Base-by-base conservation (phyloP, 2,329 filamentous ascomycete species). In the Hymenoscyphus infarciens region DNA sequence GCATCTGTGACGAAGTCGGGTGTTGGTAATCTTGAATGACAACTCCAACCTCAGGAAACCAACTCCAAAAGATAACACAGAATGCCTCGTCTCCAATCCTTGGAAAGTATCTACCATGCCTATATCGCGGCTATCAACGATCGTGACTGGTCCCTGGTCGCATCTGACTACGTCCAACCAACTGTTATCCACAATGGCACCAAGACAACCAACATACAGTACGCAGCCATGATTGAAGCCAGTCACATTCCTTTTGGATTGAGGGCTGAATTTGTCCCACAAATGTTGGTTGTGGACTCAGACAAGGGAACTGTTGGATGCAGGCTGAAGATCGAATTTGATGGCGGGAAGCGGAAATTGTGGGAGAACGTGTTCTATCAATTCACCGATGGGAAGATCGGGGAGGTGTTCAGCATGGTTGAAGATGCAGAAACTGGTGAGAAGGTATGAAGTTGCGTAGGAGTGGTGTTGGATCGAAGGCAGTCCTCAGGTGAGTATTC, bases 151-250 rank as follows among this genome's bases (percentile, higher is more conserved):
- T 49, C 42, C 42, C 19, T 25, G 6, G 42, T 49, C 42, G 42
- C 42, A 22, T 49, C 42, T 49, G 42, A 22, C 42, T 49, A 49
- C 42, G n/a, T 3, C 42, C 42, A 49, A 49, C 42, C 42, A 49
- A 49, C n/a, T 49, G 42, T 49, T 19, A 49, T 19, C 19, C 42
- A 25, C 42, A 49, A 49, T 15, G 42, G 42, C 19, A 49, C 42
- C n/a, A 49, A 49, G 42, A 49, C n/a, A 49, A 49, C 42, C 42
- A 22, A 49, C 42, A 49, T 49, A 19, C n/a, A 49, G 42, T 49
- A 22, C n/a, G n/a, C 42, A 22, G n/a, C 42, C n/a, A 49, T 49
- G 42, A 49, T 49, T 4, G 42, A 49, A 49, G 42, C 42, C 42
- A 49, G n/a, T 49, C 42, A 49, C 42, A 49, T 49, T 49, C 42